These are phyloP conservation scores for Lithohypha guttulata DNA, from an alignment of 2,329 filamentous ascomycete genomes.

Conservation along the genomic window DNA sequence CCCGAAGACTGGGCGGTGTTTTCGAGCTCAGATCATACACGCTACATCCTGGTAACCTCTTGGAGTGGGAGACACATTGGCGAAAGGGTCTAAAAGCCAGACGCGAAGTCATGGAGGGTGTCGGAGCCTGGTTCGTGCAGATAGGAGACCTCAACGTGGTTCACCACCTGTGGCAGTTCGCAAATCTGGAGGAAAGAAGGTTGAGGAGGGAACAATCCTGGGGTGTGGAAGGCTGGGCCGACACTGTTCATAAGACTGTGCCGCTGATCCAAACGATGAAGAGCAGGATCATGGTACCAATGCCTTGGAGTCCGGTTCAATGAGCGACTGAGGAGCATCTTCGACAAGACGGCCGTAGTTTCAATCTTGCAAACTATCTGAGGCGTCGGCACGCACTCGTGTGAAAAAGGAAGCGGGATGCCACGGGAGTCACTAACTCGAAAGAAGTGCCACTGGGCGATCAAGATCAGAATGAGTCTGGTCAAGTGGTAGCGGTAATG, in stretches of 20 bases:
- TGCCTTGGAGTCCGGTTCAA: slow-evolving; percentile 91
- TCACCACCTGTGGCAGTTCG: slow-evolving; percentile 97
- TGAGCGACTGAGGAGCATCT: slow-evolving; percentile 33
- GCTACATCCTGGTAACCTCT: slow-evolving; percentile 83
- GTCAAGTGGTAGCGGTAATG: too few relatives aligned
- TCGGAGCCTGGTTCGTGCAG: slow-evolving; percentile 97
- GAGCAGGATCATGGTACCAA: slow-evolving; percentile 81
- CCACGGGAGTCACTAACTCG: too few relatives aligned
- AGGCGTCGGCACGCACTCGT: too few relatives aligned
- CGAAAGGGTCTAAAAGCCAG: slow-evolving; percentile 80
- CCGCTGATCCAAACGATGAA: slow-evolving; percentile 95
- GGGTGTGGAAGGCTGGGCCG: slow-evolving; percentile 88
- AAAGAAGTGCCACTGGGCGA: too few relatives aligned
- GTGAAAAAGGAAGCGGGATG: too few relatives aligned
- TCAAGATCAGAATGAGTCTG: too few relatives aligned
- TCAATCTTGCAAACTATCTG: too few relatives aligned
- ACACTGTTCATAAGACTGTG: slow-evolving; percentile 97
- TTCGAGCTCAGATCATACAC: slow-evolving; percentile 97
- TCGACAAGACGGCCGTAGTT: too few relatives aligned
- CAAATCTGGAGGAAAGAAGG: slow-evolving; percentile 88
- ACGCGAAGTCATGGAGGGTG: slow-evolving; percentile 95
- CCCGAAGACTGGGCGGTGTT: slow-evolving; percentile 77
- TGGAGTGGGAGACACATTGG: slow-evolving; percentile 99
- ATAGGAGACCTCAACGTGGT: slow-evolving; percentile 96
- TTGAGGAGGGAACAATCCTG: slow-evolving; percentile 86